A percentile compares a stretch with the other conserved stretches of the same genome.
Evolutionary conservation across 495 filamentous ascomycete species (phyloP).

Genomic region (Cairneyella variabilis): DNA sequence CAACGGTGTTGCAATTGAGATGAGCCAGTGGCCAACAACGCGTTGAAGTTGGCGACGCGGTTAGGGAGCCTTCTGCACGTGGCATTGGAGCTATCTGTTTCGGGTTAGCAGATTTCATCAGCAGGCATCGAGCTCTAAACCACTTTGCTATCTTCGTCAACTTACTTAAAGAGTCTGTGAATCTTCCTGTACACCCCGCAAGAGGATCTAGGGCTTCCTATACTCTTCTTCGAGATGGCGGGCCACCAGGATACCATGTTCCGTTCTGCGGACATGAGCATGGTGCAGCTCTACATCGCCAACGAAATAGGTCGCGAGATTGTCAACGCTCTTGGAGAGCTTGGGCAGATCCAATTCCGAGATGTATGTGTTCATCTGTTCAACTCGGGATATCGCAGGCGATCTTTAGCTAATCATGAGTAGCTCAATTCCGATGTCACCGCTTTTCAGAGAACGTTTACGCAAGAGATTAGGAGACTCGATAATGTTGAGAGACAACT

Average conservation of each 20-base stretch:
- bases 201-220: slow-evolving; percentile 6
- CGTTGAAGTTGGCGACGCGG: too few species aligned
- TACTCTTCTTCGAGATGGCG: slow-evolving; percentile 37
- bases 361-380: slow-evolving; percentile 68
- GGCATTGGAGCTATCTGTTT: too few species aligned
- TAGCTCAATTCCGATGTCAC: slow-evolving; percentile 89
- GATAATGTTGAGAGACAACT: slow-evolving; percentile 98
- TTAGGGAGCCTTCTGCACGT: too few species aligned
- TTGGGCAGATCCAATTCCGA: slow-evolving; percentile 92
- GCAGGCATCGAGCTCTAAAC: too few species aligned
- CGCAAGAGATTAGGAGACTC: slow-evolving; percentile 91
- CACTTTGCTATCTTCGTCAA: too few species aligned
- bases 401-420: slow-evolving; percentile 24
- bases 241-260: slow-evolving; percentile 83
- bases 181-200: slow-evolving; percentile 16
- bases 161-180: background rate
- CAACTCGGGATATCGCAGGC: background rate
- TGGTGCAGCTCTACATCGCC: slow-evolving; percentile 98
- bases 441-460: slow-evolving; percentile 96
- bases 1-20: too few species aligned
- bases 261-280: slow-evolving; percentile 99
- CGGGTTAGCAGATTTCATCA: too few species aligned
- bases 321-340: slow-evolving; percentile 91
- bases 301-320: slow-evolving; percentile 98
- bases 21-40: too few species aligned